A percentile compares a stretch with the other conserved stretches of the same genome.
Conservation (phyloP, 2,329 filamentous ascomycete genomes). For the Monilinia polystroma region DNA sequence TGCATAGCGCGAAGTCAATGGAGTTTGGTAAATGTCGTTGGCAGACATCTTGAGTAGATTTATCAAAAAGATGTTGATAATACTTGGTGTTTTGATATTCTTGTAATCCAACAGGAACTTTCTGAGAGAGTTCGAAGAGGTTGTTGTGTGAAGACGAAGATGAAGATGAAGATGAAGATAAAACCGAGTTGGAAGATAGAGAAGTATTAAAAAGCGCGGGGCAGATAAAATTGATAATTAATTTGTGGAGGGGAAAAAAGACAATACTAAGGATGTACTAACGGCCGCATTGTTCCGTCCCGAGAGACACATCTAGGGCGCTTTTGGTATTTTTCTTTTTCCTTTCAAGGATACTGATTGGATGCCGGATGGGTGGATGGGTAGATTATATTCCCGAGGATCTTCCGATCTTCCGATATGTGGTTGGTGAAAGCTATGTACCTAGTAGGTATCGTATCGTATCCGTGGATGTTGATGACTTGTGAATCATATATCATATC, state of each 20-base stretch:
- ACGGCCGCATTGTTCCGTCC: conserved; percentile 11
- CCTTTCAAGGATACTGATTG: background rate
- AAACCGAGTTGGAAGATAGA: background rate
- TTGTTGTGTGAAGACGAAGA: background rate
- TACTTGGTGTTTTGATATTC: background rate
- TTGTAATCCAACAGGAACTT: background rate
- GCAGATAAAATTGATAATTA: conserved; percentile 5
- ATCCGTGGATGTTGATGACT: too few species aligned
- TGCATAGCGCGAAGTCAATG: conserved; percentile 71
- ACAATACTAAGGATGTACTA: background rate
- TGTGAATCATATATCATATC: too few species aligned
- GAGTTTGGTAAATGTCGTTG: conserved; percentile 63
- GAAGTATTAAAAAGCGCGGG: background rate
- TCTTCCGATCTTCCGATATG: too few species aligned
- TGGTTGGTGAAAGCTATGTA: too few species aligned
- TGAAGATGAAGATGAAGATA: background rate
- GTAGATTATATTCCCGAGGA: too few species aligned
- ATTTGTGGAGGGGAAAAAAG: conserved; percentile 15
- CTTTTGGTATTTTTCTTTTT: background rate
- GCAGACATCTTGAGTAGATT: conserved; percentile 31
- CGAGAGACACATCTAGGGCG: background rate
- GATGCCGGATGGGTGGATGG: too few species aligned
- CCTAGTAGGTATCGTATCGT: too few species aligned
- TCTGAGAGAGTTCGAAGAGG: background rate
- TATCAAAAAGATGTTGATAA: background rate